Evolutionary conservation across 768 basidiomycete genomes (phyloP), one percentile per base, ranked within the genome.

Genomic region (Rhizopogon vinicolor): DNA sequence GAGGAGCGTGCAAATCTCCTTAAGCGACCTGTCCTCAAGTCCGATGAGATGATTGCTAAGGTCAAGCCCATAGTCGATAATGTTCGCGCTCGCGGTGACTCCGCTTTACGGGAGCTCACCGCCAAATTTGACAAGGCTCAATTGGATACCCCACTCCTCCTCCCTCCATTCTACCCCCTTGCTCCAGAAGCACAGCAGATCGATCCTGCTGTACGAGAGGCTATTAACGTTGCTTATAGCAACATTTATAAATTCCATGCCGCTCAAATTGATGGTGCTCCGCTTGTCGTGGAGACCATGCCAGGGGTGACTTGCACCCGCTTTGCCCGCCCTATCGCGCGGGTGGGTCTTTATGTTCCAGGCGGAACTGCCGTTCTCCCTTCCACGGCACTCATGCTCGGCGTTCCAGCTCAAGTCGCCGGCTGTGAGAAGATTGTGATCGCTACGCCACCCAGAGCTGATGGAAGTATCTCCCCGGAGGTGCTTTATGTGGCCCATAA

Each of bases 291-390:
- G 7, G 93, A 98, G 72, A 98, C 97, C 10, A 98, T 93, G 92
- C 95, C 97, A 7, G 97, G 97, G 9, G 95, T 99, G 43, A 86
- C 92, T 2, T 98, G 97, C 73, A 89, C 93, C 48, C 86, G 97
- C 41, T 97, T 98, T 70, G 89, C 93, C 2, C 85, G 94, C 44
- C 88, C 97, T n/a, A 94, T 99, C 63, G 86, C 89, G 46, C 87
- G 95, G 43, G 96, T 98, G 33, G 97, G 97, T 39, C 77, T 99
- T 44, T 99, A 99, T 72, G 89, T 99, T 2, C 97, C 97, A 2
- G 97, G 97, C 29, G 97, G 97, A 14, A 98, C 97, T 4, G 97
- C 97, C 2, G 81, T 98, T 44, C 79, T 99, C 16, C 97, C 97
- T 12, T 95, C 92, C 5, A 98, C 97, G 18, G 96, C 97, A 3